phyloP scores from a whole-genome alignment of 345 rosid genomes.

The Pseudoturritis turrita region DNA sequence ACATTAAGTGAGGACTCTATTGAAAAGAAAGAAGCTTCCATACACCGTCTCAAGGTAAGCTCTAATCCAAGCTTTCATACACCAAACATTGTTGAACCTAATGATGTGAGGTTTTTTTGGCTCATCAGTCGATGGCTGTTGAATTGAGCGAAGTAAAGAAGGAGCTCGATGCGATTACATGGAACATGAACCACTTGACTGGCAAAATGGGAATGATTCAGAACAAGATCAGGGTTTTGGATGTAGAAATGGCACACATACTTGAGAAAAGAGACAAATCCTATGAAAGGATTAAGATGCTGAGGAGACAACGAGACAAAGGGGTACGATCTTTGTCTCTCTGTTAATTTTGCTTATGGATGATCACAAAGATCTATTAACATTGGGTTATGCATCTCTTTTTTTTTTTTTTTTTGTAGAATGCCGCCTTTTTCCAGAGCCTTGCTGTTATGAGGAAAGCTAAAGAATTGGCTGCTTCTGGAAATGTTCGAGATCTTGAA shows the following conservation, averaged over 20 bases:
- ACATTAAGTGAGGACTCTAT: slow-evolving; percentile 63
- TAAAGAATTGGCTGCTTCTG: slow-evolving; percentile 51
- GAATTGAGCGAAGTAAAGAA: slow-evolving; percentile 77
- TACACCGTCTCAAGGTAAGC: slow-evolving; percentile 78
- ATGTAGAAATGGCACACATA: slow-evolving; percentile 40
- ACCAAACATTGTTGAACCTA: slow-evolving; percentile 9
- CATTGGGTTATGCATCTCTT: background rate
- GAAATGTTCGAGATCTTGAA: slow-evolving; percentile 50
- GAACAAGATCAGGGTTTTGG: slow-evolving; percentile 39
- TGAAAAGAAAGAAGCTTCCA: slow-evolving; percentile 66
- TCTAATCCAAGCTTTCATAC: background rate
- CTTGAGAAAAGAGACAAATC: slow-evolving; percentile 55
- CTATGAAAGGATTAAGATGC: slow-evolving; percentile 42
- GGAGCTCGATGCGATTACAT: slow-evolving; percentile 57
- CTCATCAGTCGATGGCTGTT: slow-evolving; percentile 58
- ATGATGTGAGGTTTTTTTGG: background rate
- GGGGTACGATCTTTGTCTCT: slow-evolving; percentile 39
- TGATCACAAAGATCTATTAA: background rate
- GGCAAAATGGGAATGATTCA: slow-evolving; percentile 45
- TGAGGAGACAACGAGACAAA: slow-evolving; percentile 61
- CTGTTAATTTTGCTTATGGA: background rate
- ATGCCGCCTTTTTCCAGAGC: slow-evolving; percentile 40
- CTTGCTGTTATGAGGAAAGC: slow-evolving; percentile 44
- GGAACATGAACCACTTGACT: slow-evolving; percentile 42
- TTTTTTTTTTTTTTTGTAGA: slow-evolving; percentile 38